These are phyloP conservation scores for Cornus florida DNA, from an alignment of 148 eudicot genomes.

Conservation along the genomic window DNA sequence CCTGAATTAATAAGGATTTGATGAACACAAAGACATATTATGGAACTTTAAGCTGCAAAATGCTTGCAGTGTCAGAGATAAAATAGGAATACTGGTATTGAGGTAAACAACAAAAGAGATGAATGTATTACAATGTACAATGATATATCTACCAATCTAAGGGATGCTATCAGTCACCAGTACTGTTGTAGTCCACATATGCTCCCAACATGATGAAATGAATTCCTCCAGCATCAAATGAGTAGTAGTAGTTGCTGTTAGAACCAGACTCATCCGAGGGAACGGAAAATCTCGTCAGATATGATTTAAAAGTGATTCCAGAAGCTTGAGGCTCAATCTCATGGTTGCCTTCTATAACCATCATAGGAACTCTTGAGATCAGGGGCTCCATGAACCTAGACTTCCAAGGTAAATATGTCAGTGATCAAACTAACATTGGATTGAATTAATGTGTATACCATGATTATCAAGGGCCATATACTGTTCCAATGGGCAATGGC, in stretches of 20 bases:
- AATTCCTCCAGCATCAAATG: slow-evolving; percentile 82
- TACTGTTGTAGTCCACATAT: slow-evolving; percentile 64
- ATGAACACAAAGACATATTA: not conserved
- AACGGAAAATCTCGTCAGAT: slow-evolving; percentile 72
- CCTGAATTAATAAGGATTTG: slow-evolving; percentile 37
- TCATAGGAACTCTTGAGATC: slow-evolving; percentile 82
- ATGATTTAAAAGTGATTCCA: slow-evolving; percentile 64
- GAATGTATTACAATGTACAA: not conserved
- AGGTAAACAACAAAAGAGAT: not conserved
- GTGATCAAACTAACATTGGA: not conserved
- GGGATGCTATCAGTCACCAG: slow-evolving; percentile 39
- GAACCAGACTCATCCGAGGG: slow-evolving; percentile 84
- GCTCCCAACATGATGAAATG: slow-evolving; percentile 91
- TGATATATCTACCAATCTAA: not conserved
- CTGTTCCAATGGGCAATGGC: no score
- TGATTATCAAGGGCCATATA: not conserved
- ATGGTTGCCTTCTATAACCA: slow-evolving; percentile 94
- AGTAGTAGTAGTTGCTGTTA: slow-evolving; percentile 62
- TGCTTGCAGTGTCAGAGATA: not conserved
- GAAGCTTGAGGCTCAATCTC: slow-evolving; percentile 89
- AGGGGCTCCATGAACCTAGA: slow-evolving; percentile 85
- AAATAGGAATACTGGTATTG: not conserved
- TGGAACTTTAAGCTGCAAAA: not conserved
- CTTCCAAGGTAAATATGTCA: slow-evolving; percentile 11
- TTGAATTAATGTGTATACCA: not conserved